Evolutionary conservation across 1,284 basidiomycete genomes (phyloP).

Genomic region (Puccinia hordei): DNA sequence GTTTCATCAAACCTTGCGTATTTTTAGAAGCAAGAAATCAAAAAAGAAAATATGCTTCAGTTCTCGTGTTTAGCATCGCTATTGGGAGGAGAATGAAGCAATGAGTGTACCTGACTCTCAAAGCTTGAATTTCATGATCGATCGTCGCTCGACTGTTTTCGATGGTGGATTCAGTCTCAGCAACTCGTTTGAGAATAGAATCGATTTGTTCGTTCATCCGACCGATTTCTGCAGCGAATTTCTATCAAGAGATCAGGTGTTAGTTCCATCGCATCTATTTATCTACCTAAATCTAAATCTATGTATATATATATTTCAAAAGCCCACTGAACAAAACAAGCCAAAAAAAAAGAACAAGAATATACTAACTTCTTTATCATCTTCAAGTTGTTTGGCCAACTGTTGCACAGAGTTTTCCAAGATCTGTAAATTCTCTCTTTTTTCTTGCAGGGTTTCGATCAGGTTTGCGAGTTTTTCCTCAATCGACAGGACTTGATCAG

Average conservation of each 20-base stretch:
- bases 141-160: constrained; percentile 25
- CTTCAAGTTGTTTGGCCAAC: constrained; percentile 70
- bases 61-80: no score
- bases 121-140: constrained; percentile 34
- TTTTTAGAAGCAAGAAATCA: no score
- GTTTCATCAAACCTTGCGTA: constrained; percentile 26
- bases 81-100: neutral
- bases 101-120: constrained; percentile 23
- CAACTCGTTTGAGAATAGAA: neutral
- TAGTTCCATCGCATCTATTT: neutral
- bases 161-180: constrained; percentile 22
- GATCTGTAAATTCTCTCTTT: constrained; percentile 70
- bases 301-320: no score
- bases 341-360: neutral
- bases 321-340: no score
- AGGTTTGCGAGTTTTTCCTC: constrained; percentile 77
- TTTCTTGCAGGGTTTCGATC: constrained; percentile 57
- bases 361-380: constrained; percentile 69
- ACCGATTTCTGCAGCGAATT: constrained; percentile 24
- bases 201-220: constrained; percentile 46
- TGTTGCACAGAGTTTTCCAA: constrained; percentile 64
- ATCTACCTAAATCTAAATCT: no score
- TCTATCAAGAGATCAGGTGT: neutral
- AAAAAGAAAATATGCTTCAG: no score
- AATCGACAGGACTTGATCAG: constrained; percentile 72